Conservation (phyloP, 2,329 filamentous ascomycete species). For the Chaetothyriales sp. region DNA sequence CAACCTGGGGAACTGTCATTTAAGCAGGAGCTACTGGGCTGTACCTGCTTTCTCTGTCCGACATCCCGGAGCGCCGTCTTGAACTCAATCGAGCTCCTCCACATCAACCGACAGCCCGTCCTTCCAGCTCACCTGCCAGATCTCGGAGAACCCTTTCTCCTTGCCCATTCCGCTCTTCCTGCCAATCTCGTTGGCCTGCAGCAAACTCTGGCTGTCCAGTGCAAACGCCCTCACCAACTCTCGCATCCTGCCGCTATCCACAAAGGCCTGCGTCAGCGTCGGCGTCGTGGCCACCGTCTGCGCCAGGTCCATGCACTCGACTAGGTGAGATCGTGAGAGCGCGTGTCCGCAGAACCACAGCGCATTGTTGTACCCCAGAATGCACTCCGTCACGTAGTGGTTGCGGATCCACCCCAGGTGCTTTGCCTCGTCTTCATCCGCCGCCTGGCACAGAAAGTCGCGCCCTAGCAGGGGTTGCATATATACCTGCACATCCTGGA, state of each 20-base stretch:
- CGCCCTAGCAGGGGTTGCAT: conserved; percentile 46
- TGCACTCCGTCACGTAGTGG: conserved; percentile 69
- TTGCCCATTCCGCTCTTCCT: conserved; percentile 9
- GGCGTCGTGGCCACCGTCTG: conserved; percentile 58
- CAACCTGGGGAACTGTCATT: no score
- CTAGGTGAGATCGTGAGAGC: conserved; percentile 58
- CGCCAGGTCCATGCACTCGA: conserved; percentile 77
- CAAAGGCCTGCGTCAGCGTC: conserved; percentile 50
- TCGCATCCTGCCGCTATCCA: conserved; percentile 51
- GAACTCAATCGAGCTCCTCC: conserved; percentile 7
- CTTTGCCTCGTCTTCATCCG: conserved; percentile 37
- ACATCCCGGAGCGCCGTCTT: background rate
- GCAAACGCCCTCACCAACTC: conserved; percentile 67
- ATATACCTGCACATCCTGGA: conserved; percentile 40
- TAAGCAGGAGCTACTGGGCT: no score
- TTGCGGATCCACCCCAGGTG: conserved; percentile 53
- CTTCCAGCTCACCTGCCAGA: conserved; percentile 10
- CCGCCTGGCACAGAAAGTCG: conserved; percentile 43
- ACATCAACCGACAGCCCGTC: conserved; percentile 8
- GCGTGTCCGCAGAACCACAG: conserved; percentile 64
- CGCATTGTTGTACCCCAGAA: conserved; percentile 69
- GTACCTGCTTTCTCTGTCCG: no score
- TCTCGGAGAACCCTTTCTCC: conserved; percentile 12
- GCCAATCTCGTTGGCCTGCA: conserved; percentile 32
- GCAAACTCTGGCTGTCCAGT: conserved; percentile 56